Evolutionary conservation across 2,329 filamentous ascomycete species (phyloP).

Genomic region (Ramularia endophylla): DNA sequence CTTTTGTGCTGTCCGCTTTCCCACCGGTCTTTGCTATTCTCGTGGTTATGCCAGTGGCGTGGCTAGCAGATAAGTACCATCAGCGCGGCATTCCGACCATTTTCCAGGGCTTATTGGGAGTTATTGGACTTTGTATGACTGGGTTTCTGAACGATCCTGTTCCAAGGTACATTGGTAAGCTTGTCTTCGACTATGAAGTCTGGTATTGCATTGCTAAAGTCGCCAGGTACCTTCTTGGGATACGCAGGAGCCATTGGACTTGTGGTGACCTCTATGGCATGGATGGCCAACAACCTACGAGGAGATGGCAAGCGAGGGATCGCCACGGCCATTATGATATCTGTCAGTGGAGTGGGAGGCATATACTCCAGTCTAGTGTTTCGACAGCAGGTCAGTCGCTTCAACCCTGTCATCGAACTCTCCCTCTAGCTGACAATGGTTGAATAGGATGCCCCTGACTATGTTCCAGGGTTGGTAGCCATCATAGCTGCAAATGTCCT

Average conservation of each 20-base stretch:
- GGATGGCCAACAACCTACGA: constrained; percentile 73
- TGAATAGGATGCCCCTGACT: constrained; percentile 7
- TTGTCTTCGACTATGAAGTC: too few relatives aligned
- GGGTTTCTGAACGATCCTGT: constrained; percentile 55
- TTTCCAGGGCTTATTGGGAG: constrained; percentile 62
- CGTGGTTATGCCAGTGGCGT: constrained; percentile 55
- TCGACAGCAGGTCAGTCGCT: constrained; percentile 9
- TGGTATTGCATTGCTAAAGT: too few relatives aligned
- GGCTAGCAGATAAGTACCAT: constrained; percentile 60
- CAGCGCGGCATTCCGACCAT: constrained; percentile 63
- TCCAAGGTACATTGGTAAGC: constrained; percentile 60
- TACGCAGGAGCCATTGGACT: constrained; percentile 71
- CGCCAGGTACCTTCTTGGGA: constrained; percentile 55
- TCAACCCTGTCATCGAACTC: too few relatives aligned
- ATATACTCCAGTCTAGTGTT: constrained; percentile 15
- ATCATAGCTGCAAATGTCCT: constrained; percentile 21
- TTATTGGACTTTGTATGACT: constrained; percentile 12
- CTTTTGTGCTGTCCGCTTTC: constrained; percentile 67
- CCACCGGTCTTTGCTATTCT: constrained; percentile 61
- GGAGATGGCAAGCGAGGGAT: constrained; percentile 14
- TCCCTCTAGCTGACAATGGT: neutral
- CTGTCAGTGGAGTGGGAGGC: constrained; percentile 8
- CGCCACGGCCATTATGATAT: constrained; percentile 13
- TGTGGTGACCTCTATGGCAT: constrained; percentile 64
- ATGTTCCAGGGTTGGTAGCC: constrained; percentile 9